These are phyloP conservation scores for Hymenoscyphus scutula DNA, from an alignment of 2,329 filamentous ascomycete species.

Conservation along the genomic window DNA sequence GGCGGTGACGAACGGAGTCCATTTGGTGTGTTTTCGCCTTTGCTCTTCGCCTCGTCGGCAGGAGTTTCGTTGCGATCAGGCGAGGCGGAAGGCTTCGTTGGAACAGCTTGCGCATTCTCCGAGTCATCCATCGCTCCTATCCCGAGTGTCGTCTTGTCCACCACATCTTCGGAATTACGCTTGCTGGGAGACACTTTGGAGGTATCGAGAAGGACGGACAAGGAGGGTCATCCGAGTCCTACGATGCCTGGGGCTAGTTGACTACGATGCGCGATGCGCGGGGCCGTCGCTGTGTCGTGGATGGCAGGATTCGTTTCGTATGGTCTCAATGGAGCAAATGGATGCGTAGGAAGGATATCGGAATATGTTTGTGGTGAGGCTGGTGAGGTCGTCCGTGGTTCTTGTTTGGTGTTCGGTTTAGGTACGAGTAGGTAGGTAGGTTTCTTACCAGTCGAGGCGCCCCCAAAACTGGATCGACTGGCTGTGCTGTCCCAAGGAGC, in stretches of 20 bases:
- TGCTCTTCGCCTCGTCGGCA: conserved; percentile 25
- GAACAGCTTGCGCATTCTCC: conserved; percentile 26
- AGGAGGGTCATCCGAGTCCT: conserved; percentile 36
- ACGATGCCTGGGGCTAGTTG: conserved; percentile 5
- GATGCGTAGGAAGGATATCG: not conserved
- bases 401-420: too few relatives aligned
- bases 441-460: too few relatives aligned
- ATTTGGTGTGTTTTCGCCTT: conserved; percentile 26
- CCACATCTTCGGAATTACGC: conserved; percentile 33
- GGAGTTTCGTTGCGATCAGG: conserved; percentile 21
- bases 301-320: conserved; percentile 17
- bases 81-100: conserved; percentile 25
- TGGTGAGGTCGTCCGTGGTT: not conserved
- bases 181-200: conserved; percentile 37
- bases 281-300: not conserved
- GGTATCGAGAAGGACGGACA: conserved; percentile 31
- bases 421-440: too few relatives aligned
- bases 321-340: conserved; percentile 8
- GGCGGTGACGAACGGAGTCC: conserved; percentile 36
- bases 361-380: conserved; percentile 4
- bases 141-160: conserved; percentile 32
- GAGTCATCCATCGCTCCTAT: conserved; percentile 37
- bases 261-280: conserved; percentile 8
- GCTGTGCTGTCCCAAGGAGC: too few relatives aligned
- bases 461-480: too few relatives aligned